These are phyloP conservation scores for Sugiyamaella pinicola DNA, from an alignment of 1,139 yeast genomes.

Conservation along the genomic window DNA sequence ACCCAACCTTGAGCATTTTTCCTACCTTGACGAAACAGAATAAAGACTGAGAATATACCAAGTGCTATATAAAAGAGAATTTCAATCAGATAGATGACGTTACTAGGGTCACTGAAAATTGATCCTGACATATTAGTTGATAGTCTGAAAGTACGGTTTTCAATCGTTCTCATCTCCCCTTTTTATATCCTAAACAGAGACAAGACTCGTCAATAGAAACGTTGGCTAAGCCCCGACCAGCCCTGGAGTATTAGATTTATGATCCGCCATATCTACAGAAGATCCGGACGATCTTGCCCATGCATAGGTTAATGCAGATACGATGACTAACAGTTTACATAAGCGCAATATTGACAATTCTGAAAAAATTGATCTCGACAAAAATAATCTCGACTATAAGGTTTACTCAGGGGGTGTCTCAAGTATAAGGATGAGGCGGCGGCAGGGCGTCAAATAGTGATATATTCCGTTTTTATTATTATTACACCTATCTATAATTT, in stretches of 20 bases:
- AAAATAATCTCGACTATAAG: too few species aligned
- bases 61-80: conserved; percentile 13
- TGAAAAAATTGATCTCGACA: too few species aligned
- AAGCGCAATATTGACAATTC: neutral
- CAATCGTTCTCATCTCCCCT: neutral
- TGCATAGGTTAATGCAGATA: neutral
- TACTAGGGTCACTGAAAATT: conserved; percentile 10
- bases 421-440: too few species aligned
- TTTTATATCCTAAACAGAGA: neutral
- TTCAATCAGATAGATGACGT: conserved; percentile 18
- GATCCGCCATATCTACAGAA: conserved; percentile 6
- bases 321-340: conserved; percentile 5
- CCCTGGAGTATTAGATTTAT: neutral
- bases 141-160: too few species aligned
- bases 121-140: conserved; percentile 1
- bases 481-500: neutral
- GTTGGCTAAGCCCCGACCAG: neutral
- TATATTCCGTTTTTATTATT: neutral
- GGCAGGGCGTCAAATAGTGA: too few species aligned
- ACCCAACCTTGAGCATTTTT: conserved; percentile 21
- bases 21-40: conserved; percentile 3
- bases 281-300: conserved; percentile 9
- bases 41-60: conserved; percentile 6
- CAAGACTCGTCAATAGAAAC: neutral
- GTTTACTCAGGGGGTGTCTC: too few species aligned